Evolutionary conservation across 1,139 yeast genomes (phyloP).

Genomic region (Citeromyces siamensis): DNA sequence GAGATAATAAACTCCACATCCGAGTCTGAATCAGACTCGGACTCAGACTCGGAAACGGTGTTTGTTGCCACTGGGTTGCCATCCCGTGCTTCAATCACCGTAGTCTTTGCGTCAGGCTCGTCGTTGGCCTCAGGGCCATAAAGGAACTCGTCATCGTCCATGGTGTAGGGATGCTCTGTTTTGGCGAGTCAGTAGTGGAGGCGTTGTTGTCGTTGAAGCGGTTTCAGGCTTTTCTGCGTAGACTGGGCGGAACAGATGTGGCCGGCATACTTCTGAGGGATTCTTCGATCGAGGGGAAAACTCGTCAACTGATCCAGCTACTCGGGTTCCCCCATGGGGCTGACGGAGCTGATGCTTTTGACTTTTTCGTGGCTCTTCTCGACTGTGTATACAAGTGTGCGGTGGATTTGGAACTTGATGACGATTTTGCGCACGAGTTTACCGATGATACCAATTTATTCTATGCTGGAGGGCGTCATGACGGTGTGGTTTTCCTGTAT

Average conservation of each 20-base stretch:
- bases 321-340: neutral
- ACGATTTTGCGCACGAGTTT: neutral
- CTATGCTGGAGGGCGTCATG: neutral
- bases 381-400: neutral
- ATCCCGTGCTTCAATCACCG: slow-evolving; percentile 11
- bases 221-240: neutral
- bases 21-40: slow-evolving; percentile 38
- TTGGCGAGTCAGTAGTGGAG: slow-evolving; percentile 3
- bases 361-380: neutral
- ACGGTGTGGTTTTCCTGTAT: neutral
- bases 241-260: neutral
- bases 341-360: neutral
- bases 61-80: slow-evolving; percentile 19
- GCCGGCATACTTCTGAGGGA: neutral
- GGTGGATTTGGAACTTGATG: neutral
- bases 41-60: slow-evolving; percentile 24
- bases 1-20: slow-evolving; percentile 57
- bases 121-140: slow-evolving; percentile 64
- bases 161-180: slow-evolving; percentile 18
- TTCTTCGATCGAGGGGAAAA: neutral
- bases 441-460: neutral
- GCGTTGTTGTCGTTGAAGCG: neutral
- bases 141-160: slow-evolving; percentile 77
- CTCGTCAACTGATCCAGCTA: neutral
- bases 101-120: slow-evolving; percentile 16